Percentiles rank a stretch among this genome's conserved stretches.
phyloP scores from a whole-genome alignment of 352 stramenopile species.

The Globisporangium polare region DNA sequence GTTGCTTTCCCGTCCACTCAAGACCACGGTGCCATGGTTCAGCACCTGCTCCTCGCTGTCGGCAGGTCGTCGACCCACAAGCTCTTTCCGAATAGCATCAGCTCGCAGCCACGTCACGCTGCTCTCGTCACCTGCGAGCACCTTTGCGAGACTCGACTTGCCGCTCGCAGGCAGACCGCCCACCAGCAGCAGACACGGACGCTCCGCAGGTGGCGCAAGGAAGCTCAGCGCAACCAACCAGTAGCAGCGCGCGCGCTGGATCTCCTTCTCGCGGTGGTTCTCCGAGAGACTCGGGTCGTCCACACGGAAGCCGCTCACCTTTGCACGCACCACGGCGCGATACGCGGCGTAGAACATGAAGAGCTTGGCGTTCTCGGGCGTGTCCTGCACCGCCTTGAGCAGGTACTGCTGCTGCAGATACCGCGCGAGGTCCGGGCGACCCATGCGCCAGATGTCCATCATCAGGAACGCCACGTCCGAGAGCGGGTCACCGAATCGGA shows the following conservation, averaged over 20 bases:
- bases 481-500: slow-evolving; percentile 62
- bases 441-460: slow-evolving; percentile 68
- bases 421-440: slow-evolving; percentile 45
- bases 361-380: slow-evolving; percentile 41
- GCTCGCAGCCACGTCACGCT: slow-evolving; percentile 51
- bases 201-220: slow-evolving; percentile 32
- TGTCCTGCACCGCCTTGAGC: slow-evolving; percentile 38
- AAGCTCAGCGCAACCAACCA: slow-evolving; percentile 66
- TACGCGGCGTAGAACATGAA: slow-evolving; percentile 66
- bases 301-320: slow-evolving; percentile 64
- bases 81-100: slow-evolving; percentile 62
- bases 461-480: slow-evolving; percentile 63
- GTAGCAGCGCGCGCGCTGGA: slow-evolving; percentile 46
- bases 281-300: slow-evolving; percentile 43
- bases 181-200: slow-evolving; percentile 53
- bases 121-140: slow-evolving; percentile 41
- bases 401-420: slow-evolving; percentile 55
- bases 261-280: slow-evolving; percentile 29
- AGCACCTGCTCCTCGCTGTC: neutral
- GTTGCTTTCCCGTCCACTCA: neutral
- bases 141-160: slow-evolving; percentile 57
- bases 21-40: neutral
- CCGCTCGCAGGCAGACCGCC: slow-evolving; percentile 54
- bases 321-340: slow-evolving; percentile 62
- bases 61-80: slow-evolving; percentile 19